Base-by-base conservation (phyloP, 345 rosid genomes). In the Cardiospermum halicacabum region DNA sequence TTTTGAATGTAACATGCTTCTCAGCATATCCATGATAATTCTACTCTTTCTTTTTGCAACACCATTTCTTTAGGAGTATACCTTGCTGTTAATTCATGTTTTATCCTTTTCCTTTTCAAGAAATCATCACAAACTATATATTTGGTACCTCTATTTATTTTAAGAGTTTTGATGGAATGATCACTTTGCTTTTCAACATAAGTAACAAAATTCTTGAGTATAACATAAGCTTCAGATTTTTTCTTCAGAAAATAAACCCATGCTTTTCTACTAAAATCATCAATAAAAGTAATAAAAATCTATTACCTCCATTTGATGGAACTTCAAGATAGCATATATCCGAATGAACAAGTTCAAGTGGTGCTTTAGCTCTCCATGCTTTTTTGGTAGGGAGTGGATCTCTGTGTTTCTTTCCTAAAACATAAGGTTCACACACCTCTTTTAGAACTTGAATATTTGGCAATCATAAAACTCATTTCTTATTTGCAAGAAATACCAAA, bases 61-160 rank as follows among this genome's bases (percentile, higher is more conserved):
- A 10, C 55, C 28, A 28, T 58, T 71, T 1, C 66, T 58, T 39
- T 72, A 57, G 18, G 67, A 42, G n/a, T n/a, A n/a, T n/a, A n/a
- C n/a, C n/a, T n/a, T n/a, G n/a, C n/a, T n/a, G n/a, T n/a, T n/a
- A n/a, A n/a, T n/a, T n/a, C n/a, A n/a, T n/a, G n/a, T n/a, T n/a
- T n/a, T n/a, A n/a, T n/a, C n/a, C n/a, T n/a, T n/a, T n/a, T n/a
- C n/a, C n/a, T n/a, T n/a, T n/a, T n/a, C n/a, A n/a, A n/a, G n/a
- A n/a, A n/a, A n/a, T n/a, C n/a, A n/a, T n/a, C n/a, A n/a, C n/a
- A 70, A 65, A 50, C 66, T 27, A 11, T 37, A 31, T 56, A 58
- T 57, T 67, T 1, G 2, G 2, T 56, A 7, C 47, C 37, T 25
- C 36, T 18, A 58, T 57, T 16, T 4, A 24, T 66, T 57, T 31